These are phyloP conservation scores for Candida krabiensis DNA, from an alignment of 805 yeast species.

Conservation along the genomic window DNA sequence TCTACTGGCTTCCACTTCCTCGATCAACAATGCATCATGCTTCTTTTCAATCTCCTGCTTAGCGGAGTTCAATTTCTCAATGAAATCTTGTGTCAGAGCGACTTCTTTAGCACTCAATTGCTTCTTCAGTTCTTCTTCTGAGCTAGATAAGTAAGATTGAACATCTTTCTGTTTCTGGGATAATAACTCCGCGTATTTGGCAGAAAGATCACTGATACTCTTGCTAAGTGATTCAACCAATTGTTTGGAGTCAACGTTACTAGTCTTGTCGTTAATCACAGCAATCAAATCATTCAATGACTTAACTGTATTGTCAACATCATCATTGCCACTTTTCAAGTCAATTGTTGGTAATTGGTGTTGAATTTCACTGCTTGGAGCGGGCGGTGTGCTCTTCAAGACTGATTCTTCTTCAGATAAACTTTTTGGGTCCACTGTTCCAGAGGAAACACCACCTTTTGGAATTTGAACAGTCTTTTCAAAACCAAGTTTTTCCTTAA, in stretches of 20 bases:
- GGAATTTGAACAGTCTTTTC: constrained; percentile 41
- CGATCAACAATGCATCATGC: constrained; percentile 54
- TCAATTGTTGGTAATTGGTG: constrained; percentile 35
- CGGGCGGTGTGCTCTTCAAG: constrained; percentile 12
- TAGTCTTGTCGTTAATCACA: constrained; percentile 25
- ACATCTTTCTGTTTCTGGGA: constrained; percentile 22
- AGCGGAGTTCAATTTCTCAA: constrained; percentile 60
- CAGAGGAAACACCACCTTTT: constrained; percentile 38
- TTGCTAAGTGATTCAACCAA: constrained; percentile 23
- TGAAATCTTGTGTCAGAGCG: constrained; percentile 57
- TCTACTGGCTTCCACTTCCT: constrained; percentile 69
- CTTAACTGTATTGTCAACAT: constrained; percentile 35
- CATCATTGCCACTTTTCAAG: constrained; percentile 30
- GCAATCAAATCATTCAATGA: constrained; percentile 37
- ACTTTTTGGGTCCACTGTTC: constrained; percentile 28
- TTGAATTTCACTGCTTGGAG: constrained; percentile 5
- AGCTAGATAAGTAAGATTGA: constrained; percentile 24
- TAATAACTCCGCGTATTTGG: constrained; percentile 21
- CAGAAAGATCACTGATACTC: constrained; percentile 20
- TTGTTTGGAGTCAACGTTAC: constrained; percentile 23
- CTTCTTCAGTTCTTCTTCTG: constrained; percentile 32
- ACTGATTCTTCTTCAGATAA: constrained; percentile 8
- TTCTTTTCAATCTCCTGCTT: constrained; percentile 59
- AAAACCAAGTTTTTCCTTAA: constrained; percentile 38
- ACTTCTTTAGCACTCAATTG: constrained; percentile 39